These are phyloP conservation scores for Rubia yunnanensis DNA, from an alignment of 257 asterid genomes.

Conservation along the genomic window DNA sequence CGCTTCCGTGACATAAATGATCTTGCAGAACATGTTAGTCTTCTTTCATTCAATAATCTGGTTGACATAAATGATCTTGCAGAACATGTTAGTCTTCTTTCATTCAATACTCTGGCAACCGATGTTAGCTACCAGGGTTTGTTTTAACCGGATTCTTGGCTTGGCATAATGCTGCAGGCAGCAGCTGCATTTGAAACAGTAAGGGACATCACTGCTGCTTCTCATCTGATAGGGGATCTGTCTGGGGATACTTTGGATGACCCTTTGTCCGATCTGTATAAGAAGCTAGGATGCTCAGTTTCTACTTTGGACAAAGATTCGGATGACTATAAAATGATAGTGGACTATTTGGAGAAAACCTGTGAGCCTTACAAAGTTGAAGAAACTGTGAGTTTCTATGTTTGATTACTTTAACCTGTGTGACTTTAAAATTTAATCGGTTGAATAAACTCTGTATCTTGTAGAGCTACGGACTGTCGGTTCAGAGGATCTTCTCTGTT, in stretches of 20 bases:
- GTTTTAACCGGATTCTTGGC: not conserved
- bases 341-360: constrained; percentile 63
- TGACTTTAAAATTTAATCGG: not conserved
- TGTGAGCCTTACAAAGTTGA: constrained; percentile 74
- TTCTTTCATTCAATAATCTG: not conserved
- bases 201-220: constrained; percentile 71
- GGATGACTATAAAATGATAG: constrained; percentile 70
- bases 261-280: constrained; percentile 64
- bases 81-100: constrained; percentile 49
- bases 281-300: constrained; percentile 59
- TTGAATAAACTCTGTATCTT: not conserved
- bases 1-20: constrained; percentile 38
- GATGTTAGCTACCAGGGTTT: not conserved
- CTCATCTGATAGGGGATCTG: constrained; percentile 76
- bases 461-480: constrained; percentile 65
- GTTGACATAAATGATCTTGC: constrained; percentile 51
- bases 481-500: constrained; percentile 55
- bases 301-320: constrained; percentile 41
- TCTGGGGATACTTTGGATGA: constrained; percentile 60
- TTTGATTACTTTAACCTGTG: not conserved
- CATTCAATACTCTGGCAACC: not conserved
- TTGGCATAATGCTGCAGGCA: constrained; percentile 36
- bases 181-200: constrained; percentile 62
- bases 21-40: constrained; percentile 69
- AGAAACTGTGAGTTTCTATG: constrained; percentile 45